These are phyloP conservation scores for Raffaelea arxii DNA, from an alignment of 2,329 filamentous ascomycete genomes.

Conservation along the genomic window DNA sequence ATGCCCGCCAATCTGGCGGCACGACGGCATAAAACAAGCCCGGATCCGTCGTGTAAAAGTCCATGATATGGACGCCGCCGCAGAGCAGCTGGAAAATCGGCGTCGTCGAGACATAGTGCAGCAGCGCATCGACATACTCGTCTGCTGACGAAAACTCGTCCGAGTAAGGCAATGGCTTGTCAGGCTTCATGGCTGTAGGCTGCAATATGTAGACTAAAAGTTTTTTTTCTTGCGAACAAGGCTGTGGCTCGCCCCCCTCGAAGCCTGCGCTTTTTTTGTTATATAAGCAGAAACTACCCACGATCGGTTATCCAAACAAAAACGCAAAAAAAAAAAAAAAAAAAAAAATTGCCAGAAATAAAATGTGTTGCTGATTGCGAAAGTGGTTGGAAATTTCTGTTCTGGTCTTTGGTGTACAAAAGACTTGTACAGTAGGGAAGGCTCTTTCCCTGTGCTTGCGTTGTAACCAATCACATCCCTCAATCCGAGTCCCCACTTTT, in stretches of 20 bases:
- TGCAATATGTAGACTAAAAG: not conserved
- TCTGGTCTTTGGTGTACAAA: no score
- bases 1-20: slow-evolving; percentile 71
- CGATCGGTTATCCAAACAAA: no score
- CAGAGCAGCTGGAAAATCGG: slow-evolving; percentile 80
- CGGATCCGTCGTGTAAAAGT: slow-evolving; percentile 83
- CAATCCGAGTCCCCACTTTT: no score
- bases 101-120: slow-evolving; percentile 66
- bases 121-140: slow-evolving; percentile 67
- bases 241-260: no score
- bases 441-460: no score
- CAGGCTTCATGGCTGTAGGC: slow-evolving; percentile 7
- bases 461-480: no score
- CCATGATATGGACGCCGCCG: slow-evolving; percentile 91
- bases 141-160: slow-evolving; percentile 62
- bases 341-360: not conserved
- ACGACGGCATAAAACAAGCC: slow-evolving; percentile 72
- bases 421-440: no score
- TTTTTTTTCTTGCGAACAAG: not conserved
- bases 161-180: slow-evolving; percentile 53
- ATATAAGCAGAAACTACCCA: no score
- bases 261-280: not conserved
- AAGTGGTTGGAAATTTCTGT: no score
- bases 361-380: not conserved
- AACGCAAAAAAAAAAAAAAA: not conserved